Evolutionary conservation across 2,329 filamentous ascomycete genomes (phyloP), one percentile per base, ranked within the genome.

Genomic region (Curvularia sp.): DNA sequence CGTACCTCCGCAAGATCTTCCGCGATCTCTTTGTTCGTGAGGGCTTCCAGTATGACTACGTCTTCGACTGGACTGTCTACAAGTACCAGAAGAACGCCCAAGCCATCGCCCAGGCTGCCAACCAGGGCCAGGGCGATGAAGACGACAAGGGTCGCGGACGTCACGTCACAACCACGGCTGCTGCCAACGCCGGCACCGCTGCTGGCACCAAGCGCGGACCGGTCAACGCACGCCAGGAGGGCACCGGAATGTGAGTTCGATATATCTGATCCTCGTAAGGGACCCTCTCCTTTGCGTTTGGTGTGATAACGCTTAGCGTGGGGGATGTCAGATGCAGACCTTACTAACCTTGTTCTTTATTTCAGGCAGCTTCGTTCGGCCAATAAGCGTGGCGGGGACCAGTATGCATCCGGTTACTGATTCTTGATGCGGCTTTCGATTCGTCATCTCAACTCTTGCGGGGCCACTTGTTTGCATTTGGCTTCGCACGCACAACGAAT

Each of bases 31-130:
- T 99, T 76, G 95, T 99, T 69, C 93, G 95, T 64, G 95, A 98
- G 81, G 95, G 94, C 55, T 99, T 98, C 89, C 95, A 99, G 83
- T 98, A 99, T 80, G 95, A 99, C 81, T 98, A 99, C 73, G 95
- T 99, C 72, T 99, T 99, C 74, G 95, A 99, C 83, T 99, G 95
- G 95, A 99, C 95, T 60, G 95, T 98, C 74, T 98, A 97, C 88
- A 98, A 98, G 85, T 97, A 98, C 85, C 93, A 97, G 87, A 97
- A 97, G 89, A 98, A 97, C 73, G 93, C 93, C 54, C 92, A 96
- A 82, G 93, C 93, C 74, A 96, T 96, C 78, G 91, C 92, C 69
- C 89, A 94, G 79, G 91, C 90, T 69, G 88, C 88, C 68, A 84
- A 86, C 71, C 83, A 87, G 74, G 81, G 81, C 58, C 83, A 86